phyloP scores from a whole-genome alignment of 1,139 yeast genomes.

The Hansenula lynferdii region DNA sequence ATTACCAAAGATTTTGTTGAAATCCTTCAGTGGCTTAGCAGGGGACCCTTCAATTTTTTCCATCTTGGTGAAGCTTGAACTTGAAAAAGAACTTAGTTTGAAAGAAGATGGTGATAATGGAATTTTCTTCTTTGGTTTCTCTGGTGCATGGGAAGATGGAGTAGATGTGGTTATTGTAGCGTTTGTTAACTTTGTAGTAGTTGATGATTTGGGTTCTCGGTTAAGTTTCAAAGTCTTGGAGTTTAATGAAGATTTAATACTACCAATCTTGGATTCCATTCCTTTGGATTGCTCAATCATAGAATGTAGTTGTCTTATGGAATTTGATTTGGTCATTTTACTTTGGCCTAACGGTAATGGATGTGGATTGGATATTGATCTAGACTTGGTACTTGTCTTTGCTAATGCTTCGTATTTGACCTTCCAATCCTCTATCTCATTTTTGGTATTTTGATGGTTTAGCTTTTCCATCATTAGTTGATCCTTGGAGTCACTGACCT shows the following conservation, averaged over 20 bases:
- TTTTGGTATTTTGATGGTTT: slow-evolving; percentile 21
- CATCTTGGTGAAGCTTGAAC: slow-evolving; percentile 6
- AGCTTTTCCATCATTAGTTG: slow-evolving; percentile 19
- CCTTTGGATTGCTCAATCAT: slow-evolving; percentile 24
- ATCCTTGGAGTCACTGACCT: slow-evolving; percentile 17
- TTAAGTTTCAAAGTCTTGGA: slow-evolving; percentile 3
- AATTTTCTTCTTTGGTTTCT: slow-evolving; percentile 9
- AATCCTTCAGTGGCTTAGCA: slow-evolving; percentile 1
- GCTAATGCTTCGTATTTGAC: slow-evolving; percentile 8
- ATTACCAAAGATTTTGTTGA: slow-evolving; percentile 1
- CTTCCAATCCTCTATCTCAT: slow-evolving; percentile 17
- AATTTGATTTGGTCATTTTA: slow-evolving; percentile 20
- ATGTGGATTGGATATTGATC: neutral
- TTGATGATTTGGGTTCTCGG: slow-evolving; percentile 3
- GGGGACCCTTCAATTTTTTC: slow-evolving; percentile 21
- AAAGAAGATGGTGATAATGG: slow-evolving; percentile 22
- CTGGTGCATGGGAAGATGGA: slow-evolving; percentile 5
- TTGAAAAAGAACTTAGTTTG: slow-evolving; percentile 15
- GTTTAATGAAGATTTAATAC: slow-evolving; percentile 19
- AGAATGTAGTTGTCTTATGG: slow-evolving; percentile 23
- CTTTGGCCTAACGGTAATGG: neutral
- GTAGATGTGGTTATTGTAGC: slow-evolving; percentile 9
- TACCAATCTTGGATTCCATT: slow-evolving; percentile 23
- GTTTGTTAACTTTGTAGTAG: slow-evolving; percentile 7
- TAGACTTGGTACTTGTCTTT: slow-evolving; percentile 2